Evolutionary conservation across 2,329 filamentous ascomycete species (phyloP).

Genomic region (Penicillium sumatraense): DNA sequence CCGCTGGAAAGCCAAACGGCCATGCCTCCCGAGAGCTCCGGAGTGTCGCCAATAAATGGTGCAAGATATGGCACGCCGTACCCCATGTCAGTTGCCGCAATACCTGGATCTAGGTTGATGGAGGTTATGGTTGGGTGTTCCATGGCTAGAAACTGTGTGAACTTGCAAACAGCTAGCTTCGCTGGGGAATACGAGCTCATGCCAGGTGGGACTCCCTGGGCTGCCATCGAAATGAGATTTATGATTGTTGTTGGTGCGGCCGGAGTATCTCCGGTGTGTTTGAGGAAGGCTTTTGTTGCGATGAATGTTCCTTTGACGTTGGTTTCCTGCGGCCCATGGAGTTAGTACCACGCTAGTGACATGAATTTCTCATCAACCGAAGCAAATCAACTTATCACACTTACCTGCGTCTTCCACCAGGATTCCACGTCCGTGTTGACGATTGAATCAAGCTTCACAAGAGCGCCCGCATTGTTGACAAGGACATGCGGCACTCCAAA

Average conservation of each 20-base stretch:
- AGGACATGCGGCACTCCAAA: slow-evolving; percentile 28
- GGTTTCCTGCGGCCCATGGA: slow-evolving; percentile 28
- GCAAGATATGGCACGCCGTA: slow-evolving; percentile 14
- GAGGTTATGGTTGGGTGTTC: slow-evolving; percentile 42
- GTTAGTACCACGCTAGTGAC: background rate
- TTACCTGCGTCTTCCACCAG: slow-evolving; percentile 20
- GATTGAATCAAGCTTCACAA: slow-evolving; percentile 9
- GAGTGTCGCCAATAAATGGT: slow-evolving; percentile 13
- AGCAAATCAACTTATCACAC: background rate
- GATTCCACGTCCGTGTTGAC: slow-evolving; percentile 24
- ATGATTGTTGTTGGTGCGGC: slow-evolving; percentile 31
- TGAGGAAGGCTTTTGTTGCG: slow-evolving; percentile 37
- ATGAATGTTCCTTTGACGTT: slow-evolving; percentile 41
- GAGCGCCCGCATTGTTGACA: slow-evolving; percentile 29
- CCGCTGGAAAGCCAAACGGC: slow-evolving; percentile 21
- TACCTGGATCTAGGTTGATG: slow-evolving; percentile 39
- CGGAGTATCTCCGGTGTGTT: slow-evolving; percentile 14
- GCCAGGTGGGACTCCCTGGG: slow-evolving; percentile 21
- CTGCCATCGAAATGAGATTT: slow-evolving; percentile 30
- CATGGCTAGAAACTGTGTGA: slow-evolving; percentile 35
- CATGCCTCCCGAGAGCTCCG: slow-evolving; percentile 12
- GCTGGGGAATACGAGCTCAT: slow-evolving; percentile 37
- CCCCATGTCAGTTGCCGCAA: slow-evolving; percentile 39
- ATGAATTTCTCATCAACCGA: background rate
- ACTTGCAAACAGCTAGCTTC: slow-evolving; percentile 39